Percentiles rank a stretch among this genome's conserved stretches.
Conservation (phyloP, 305 asterid species). For the Rubia peregrina region DNA sequence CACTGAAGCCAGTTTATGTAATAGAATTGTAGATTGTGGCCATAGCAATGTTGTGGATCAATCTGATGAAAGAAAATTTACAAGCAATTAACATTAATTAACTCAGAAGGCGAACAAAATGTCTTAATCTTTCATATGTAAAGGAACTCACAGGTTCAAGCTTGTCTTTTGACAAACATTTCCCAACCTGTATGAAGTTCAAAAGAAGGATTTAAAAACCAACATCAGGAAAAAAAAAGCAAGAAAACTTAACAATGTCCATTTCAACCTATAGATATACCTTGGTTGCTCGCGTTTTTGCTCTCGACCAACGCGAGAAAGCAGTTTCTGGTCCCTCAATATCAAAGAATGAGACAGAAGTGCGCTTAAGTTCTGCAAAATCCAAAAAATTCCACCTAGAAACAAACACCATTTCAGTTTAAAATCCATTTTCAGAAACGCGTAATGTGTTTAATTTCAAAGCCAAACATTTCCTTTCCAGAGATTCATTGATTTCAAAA, state of each 20-base stretch:
- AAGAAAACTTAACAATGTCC: constrained; percentile 2
- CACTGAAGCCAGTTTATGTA: constrained; percentile 74
- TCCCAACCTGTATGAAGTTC: constrained; percentile 50
- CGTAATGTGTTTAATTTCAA: background rate
- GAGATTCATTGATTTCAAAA: background rate
- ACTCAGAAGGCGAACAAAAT: background rate
- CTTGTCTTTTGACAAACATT: constrained; percentile 79
- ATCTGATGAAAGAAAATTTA: constrained; percentile 33
- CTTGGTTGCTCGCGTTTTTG: constrained; percentile 69
- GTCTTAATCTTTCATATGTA: background rate
- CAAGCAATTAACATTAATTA: background rate
- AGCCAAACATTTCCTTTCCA: background rate
- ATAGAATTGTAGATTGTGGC: constrained; percentile 80
- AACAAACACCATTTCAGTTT: constrained; percentile 2
- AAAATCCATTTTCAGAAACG: background rate
- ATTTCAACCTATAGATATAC: constrained; percentile 17
- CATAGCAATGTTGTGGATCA: constrained; percentile 86
- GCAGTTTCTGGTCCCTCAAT: constrained; percentile 74
- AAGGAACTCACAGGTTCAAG: constrained; percentile 76
- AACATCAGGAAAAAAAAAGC: background rate
- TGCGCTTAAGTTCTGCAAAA: constrained; percentile 64
- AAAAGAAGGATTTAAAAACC: background rate
- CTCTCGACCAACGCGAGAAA: constrained; percentile 79
- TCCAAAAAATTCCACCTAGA: constrained; percentile 89
- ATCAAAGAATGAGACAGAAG: constrained; percentile 71